Conservation (phyloP, 2,329 filamentous ascomycete species). For the Sphaerostilbella broomeana region DNA sequence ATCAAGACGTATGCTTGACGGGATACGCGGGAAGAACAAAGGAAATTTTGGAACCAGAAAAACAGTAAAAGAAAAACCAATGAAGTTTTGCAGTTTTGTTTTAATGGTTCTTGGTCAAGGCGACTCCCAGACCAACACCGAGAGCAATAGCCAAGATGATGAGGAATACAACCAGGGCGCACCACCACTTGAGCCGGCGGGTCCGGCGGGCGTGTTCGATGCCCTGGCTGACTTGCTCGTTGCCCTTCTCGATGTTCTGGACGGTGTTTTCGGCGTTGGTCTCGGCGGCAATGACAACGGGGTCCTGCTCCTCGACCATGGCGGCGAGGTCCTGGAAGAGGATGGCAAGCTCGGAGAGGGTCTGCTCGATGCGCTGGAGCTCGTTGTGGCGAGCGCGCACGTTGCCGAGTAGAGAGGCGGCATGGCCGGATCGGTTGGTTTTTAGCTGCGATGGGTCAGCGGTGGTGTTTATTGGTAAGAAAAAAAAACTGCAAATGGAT, state of each 20-base stretch:
- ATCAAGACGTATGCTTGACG: too few relatives aligned
- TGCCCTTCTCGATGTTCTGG: conserved; percentile 61
- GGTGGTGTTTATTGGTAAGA: background rate
- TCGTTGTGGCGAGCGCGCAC: conserved; percentile 80
- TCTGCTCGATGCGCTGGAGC: conserved; percentile 72
- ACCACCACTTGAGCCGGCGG: conserved; percentile 79
- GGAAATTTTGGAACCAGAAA: conserved; percentile 1
- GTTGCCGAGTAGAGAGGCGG: conserved; percentile 65
- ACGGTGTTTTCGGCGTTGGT: conserved; percentile 59
- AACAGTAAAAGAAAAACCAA: background rate
- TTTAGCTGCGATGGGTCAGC: conserved; percentile 49
- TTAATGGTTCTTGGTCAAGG: conserved; percentile 24
- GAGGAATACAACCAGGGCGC: conserved; percentile 54
- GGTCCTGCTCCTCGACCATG: conserved; percentile 66
- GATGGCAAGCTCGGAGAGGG: conserved; percentile 60
- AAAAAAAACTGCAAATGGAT: background rate
- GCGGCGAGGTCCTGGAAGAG: conserved; percentile 72
- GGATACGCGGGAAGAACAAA: too few relatives aligned
- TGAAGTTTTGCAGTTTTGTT: background rate
- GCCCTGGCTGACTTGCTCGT: conserved; percentile 61
- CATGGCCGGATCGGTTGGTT: conserved; percentile 67
- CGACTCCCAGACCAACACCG: conserved; percentile 48
- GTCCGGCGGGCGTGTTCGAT: conserved; percentile 59
- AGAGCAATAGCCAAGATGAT: conserved; percentile 50
- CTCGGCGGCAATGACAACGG: conserved; percentile 55